Conservation (phyloP, 2,329 filamentous ascomycete genomes). For the Pseudogymnoascus sp. region DNA sequence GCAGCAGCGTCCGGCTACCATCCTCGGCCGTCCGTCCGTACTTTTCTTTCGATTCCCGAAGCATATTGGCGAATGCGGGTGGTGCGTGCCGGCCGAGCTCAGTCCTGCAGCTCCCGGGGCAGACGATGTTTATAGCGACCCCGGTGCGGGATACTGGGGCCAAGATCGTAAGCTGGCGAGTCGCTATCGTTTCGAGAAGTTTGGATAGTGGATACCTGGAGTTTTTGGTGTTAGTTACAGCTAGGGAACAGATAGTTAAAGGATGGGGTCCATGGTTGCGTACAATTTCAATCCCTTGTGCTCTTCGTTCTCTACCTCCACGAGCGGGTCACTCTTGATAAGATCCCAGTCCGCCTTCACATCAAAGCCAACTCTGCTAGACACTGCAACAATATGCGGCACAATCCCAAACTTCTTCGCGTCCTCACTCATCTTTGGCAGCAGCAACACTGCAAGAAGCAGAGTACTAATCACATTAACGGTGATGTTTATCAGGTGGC, state of each 20-base stretch:
- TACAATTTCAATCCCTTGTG: constrained; percentile 15
- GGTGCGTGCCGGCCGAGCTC: constrained; percentile 20
- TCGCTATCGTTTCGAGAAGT: constrained; percentile 21
- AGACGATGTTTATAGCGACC: constrained; percentile 25
- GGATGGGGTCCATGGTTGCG: not conserved
- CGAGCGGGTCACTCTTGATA: constrained; percentile 21
- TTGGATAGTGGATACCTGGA: constrained; percentile 26
- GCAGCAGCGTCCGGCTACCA: constrained; percentile 27
- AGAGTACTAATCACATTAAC: constrained; percentile 42
- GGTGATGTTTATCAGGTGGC: constrained; percentile 36
- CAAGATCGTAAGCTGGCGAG: constrained; percentile 21
- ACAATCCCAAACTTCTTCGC: constrained; percentile 17
- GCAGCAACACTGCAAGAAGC: constrained; percentile 35
- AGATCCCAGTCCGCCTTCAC: constrained; percentile 14
- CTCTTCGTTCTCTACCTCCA: constrained; percentile 16
- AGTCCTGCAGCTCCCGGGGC: constrained; percentile 27
- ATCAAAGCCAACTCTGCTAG: constrained; percentile 18
- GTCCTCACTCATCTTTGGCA: constrained; percentile 33
- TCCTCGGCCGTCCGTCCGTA: constrained; percentile 25
- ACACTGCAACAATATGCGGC: constrained; percentile 19
- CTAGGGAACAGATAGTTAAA: not conserved
- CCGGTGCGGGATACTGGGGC: constrained; percentile 21
- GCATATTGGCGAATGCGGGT: constrained; percentile 9
- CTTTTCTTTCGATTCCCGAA: constrained; percentile 13
- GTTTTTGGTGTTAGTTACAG: constrained; percentile 8